These are phyloP conservation scores for Chlamydomonas sphaeroides DNA, from an alignment of 139 green algal genomes.

Conservation along the genomic window DNA sequence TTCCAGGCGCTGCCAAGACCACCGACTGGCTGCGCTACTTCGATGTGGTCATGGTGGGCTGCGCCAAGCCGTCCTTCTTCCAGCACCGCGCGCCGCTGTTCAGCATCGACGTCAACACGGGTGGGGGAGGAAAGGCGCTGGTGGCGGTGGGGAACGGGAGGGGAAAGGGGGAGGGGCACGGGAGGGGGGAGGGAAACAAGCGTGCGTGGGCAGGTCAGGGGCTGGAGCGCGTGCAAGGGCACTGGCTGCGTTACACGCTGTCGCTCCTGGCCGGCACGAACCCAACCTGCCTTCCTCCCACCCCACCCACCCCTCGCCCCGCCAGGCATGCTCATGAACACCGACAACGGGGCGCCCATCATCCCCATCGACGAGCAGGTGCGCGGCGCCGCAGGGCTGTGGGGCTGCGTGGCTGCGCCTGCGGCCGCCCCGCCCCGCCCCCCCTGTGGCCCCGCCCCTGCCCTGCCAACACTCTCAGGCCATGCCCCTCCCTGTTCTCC, in stretches of 20 bases:
- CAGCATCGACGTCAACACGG: constrained; percentile 55
- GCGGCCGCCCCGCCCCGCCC: neutral
- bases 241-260: no score
- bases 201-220: neutral
- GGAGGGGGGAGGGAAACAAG: no score
- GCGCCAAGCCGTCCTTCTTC: constrained; percentile 88
- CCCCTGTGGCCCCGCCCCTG: constrained; percentile 16
- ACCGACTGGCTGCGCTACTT: constrained; percentile 91
- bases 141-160: neutral
- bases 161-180: no score
- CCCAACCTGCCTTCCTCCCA: no score
- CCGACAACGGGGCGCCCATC: constrained; percentile 88
- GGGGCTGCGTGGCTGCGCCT: no score
- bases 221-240: no score
- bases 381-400: no score
- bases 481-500: neutral
- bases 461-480: neutral
- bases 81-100: constrained; percentile 58
- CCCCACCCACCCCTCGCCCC: neutral
- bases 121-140: neutral
- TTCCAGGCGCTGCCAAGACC: constrained; percentile 42
- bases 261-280: no score
- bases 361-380: constrained; percentile 81
- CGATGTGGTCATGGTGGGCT: constrained; percentile 90
- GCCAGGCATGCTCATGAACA: constrained; percentile 83